Base-by-base conservation (phyloP, 441 rosid genomes). In the Rhodomyrtus psidioides region DNA sequence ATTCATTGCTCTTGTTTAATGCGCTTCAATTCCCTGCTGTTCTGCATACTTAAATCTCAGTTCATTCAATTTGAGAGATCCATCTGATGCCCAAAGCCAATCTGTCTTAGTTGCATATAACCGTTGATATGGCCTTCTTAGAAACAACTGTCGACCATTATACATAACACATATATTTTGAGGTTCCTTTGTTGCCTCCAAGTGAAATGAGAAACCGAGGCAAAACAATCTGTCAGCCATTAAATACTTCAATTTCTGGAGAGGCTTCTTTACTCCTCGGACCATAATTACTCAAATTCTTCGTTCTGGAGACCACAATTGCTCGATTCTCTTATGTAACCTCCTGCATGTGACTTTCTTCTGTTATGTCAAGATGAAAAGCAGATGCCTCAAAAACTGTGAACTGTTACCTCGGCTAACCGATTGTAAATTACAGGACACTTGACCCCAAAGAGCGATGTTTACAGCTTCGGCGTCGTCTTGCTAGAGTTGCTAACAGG, bases 381-480 rank as follows among this genome's bases (percentile, higher is more conserved):
- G 49, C 7, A 34, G 79, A 70, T 39, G 79, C 16, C n/a, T 70
- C 8, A 70, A 70, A 34, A 70, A 39, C 9, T 34, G 7, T 39
- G 49, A 70, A 49, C 49, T 70, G 49, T 6, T 26, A 46, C 21
- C 54, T 27, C 16, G 1, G 39, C 59, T 55, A 55, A 57, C 60
- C 24, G 49, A 57, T 23, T n/a, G 39, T 39, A 10, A 84, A 46
- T 84, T 53, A 26, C 86, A 85, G 87, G 87, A 42, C 87, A 81
- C 75, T 85, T 85, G 84, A 85, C 87, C 24, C 87, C 87, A 26
- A 85, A 85, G 54, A 81, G 87, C 44, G 87, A 85, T 0, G 87
- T 85, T 10, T 85, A 85, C 57, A 85, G 87, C 55, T 85, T 85
- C 7, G 87, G 87, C 21, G 87, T 85, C 26, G 56, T 85, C 55